Conservation (phyloP, 1,284 basidiomycete species). For the Cryptococcus sp. region DNA sequence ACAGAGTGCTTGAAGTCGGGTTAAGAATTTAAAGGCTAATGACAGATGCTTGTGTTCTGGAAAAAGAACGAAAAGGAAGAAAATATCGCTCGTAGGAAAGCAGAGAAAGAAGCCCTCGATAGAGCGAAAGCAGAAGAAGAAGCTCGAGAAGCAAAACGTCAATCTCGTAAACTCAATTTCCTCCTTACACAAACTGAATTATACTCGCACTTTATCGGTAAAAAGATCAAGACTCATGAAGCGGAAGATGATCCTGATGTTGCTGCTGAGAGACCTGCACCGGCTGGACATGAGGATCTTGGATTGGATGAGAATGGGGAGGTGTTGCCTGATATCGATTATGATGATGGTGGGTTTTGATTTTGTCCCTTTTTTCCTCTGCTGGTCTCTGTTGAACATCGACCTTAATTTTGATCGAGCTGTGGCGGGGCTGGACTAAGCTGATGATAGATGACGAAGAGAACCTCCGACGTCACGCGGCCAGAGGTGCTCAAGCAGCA, state of each 20-base stretch:
- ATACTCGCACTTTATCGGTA: constrained; percentile 98
- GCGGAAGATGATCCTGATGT: constrained; percentile 57
- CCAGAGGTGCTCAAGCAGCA: constrained; percentile 84
- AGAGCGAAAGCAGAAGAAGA: constrained; percentile 92
- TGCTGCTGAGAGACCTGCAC: constrained; percentile 5
- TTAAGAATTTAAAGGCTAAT: too few relatives aligned
- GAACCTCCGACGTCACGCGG: constrained; percentile 84
- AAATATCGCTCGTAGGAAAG: constrained; percentile 84
- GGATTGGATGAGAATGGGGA: constrained; percentile 53
- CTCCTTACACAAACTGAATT: constrained; percentile 98
- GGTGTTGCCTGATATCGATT: constrained; percentile 75
- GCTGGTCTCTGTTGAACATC: not conserved
- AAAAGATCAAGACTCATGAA: constrained; percentile 93
- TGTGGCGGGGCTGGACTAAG: not conserved
- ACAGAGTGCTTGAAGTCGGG: not conserved
- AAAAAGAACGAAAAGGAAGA: constrained; percentile 94
- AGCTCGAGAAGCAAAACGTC: constrained; percentile 88
- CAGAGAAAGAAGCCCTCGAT: constrained; percentile 89
- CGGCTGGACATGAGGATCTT: constrained; percentile 52
- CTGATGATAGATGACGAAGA: constrained; percentile 70
- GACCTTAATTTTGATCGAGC: not conserved
- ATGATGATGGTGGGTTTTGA: constrained; percentile 72
- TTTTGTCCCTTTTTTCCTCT: too few relatives aligned
- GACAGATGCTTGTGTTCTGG: constrained; percentile 93
- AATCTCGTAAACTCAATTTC: constrained; percentile 97